Evolutionary conservation across 805 yeast species (phyloP), one percentile per base, ranked within the genome.

Genomic region (Suhomyces prunicola): DNA sequence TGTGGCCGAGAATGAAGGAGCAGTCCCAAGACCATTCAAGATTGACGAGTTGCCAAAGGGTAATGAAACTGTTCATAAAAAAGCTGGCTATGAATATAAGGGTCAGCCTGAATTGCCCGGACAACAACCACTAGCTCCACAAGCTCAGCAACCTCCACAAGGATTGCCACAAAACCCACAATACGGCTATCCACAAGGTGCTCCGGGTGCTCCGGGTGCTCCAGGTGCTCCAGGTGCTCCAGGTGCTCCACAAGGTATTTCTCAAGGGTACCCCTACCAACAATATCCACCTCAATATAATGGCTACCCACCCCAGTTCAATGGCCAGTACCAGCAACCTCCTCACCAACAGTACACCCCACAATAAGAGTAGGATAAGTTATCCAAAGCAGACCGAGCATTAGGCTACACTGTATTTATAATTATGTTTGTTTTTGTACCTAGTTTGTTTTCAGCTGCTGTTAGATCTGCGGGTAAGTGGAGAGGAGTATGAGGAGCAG

Each of bases 11-110:
- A 86, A 89, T 66, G 80, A 82, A 49, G 82, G 81, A 19, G 77
- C 84, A 19, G 88, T 91, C 53, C 97, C 97, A 63, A 84, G 85
- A 67, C 97, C 97, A n/a, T 87, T 90, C 79, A 88, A 88, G 63
- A 81, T 88, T 54, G 87, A 87, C 57, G 74, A 77, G 46, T 69
- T 81, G 61, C 85, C 85, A 57, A 72, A 68, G 57, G 78, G 75
- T 59, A 77, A 71, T 56, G 73, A 69, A 23, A 64, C 64, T 12
- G 59, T 60, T 19, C 63, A 63, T 24, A 68, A 61, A 50, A 61
- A 58, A 50, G 69, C 64, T 46, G 78, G 78, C 13, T 74, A 71
- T 57, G 71, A 72, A 24, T 77, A 79, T 60, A 74, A 73, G 55
- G 82, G 82, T 15, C 82, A 77, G 60, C 82, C 80, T 24, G 64